Evolutionary conservation across 2,329 filamentous ascomycete species (phyloP), one percentile per base, ranked within the genome.

Genomic region (Sporothrix protearum): DNA sequence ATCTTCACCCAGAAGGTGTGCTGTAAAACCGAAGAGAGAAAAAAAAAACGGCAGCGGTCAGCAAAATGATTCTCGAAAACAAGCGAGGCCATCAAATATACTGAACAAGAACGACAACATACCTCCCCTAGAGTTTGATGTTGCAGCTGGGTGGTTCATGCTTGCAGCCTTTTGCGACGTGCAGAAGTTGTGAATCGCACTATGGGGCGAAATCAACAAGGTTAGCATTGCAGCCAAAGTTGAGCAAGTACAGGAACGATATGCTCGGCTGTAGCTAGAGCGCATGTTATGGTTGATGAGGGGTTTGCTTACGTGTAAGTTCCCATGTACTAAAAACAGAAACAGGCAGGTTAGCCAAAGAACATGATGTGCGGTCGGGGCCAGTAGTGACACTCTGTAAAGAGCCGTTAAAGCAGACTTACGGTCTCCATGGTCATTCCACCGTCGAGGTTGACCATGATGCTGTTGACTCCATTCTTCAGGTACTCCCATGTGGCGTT

Each of bases 161-260:
- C 10, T 45, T 1, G 42, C 53, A 2, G 69, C 69, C 80, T 98
- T 98, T 81, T 98, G 96, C 30, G 96, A 97, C 71, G 96, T 99
- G 81, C 96, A 99, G 82, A 99, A 99, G 84, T 99, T 97, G 83
- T 99, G 96, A 67, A 99, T 96, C 73, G 94, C 94, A 87, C 94
- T 80, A 71, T 12, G 33, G 22, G 36, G 22, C 30, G 22, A 33
- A 49, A 51, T 16, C 28, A 67, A 68, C 67, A 61, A 51, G 25
- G 78, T 87, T 76, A 87, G 82, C 70, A 71, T 22, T 8, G 19
- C 33, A 14, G 42, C 19, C 45, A 49, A 64, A 12, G 2, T 5
- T 25, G n/a, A 22, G 10, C 36, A 25, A 14, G 39, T 6, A 10
- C 12, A 33, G 28, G 28, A 12, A 33, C 7, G 16, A 19, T 30